A percentile compares a stretch with the other conserved stretches of the same genome.
Conservation (phyloP, 1,284 basidiomycete genomes). For the Boletellus sp. region DNA sequence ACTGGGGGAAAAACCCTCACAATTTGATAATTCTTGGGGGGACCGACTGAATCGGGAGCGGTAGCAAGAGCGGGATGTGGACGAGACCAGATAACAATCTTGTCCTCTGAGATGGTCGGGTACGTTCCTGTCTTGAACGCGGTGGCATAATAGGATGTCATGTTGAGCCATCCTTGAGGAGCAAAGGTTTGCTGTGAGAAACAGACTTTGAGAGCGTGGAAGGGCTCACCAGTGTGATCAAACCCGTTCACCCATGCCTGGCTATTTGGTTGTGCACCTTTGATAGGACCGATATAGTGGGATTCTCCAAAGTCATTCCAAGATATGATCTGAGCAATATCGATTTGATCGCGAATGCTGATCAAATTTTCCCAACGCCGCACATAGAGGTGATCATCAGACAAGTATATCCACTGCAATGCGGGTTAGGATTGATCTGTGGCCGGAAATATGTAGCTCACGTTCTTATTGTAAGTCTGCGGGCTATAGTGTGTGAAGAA, state of each 20-base stretch:
- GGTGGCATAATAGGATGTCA: slow-evolving; percentile 68
- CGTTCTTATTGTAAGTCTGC: slow-evolving; percentile 78
- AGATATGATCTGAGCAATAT: slow-evolving; percentile 59
- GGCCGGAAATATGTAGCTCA: slow-evolving; percentile 31
- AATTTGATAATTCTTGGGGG: slow-evolving; percentile 54
- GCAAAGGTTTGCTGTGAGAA: neutral
- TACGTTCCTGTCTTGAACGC: slow-evolving; percentile 75
- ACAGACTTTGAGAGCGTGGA: neutral
- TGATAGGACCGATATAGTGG: slow-evolving; percentile 64
- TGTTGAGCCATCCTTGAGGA: slow-evolving; percentile 53
- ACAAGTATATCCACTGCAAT: slow-evolving; percentile 58
- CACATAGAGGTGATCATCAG: slow-evolving; percentile 71
- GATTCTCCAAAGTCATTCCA: slow-evolving; percentile 65
- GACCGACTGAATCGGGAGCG: slow-evolving; percentile 50
- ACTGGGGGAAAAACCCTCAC: slow-evolving; percentile 26
- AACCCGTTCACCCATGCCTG: slow-evolving; percentile 66
- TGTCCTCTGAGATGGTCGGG: slow-evolving; percentile 62
- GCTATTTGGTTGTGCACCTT: slow-evolving; percentile 61
- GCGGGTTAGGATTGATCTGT: slow-evolving; percentile 5
- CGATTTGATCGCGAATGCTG: slow-evolving; percentile 53
- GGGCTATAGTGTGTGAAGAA: slow-evolving; percentile 78
- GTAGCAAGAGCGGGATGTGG: slow-evolving; percentile 62
- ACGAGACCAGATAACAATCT: slow-evolving; percentile 70
- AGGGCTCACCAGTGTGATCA: slow-evolving; percentile 51
- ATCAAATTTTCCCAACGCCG: slow-evolving; percentile 75